phyloP scores from a whole-genome alignment of 1,139 yeast genomes.

The Kodamaea fungicola region DNA sequence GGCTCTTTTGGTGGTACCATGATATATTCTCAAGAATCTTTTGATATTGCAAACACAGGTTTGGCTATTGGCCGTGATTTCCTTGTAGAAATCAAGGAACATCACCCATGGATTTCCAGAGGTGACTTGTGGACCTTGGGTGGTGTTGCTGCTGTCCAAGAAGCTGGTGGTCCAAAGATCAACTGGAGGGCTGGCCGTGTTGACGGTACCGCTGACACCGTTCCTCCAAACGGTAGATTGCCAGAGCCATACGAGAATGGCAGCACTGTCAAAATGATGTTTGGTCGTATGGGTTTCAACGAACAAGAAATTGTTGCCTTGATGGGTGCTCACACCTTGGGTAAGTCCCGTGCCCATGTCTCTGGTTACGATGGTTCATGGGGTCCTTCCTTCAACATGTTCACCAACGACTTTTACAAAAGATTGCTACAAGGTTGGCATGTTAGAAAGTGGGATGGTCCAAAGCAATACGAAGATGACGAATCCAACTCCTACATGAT shows the following conservation, averaged over 20 bases:
- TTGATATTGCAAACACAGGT: constrained; percentile 76
- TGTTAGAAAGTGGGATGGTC: constrained; percentile 69
- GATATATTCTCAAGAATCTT: constrained; percentile 62
- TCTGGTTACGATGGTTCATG: constrained; percentile 92
- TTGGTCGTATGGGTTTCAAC: constrained; percentile 65
- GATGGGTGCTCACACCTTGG: constrained; percentile 86
- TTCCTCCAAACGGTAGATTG: constrained; percentile 69
- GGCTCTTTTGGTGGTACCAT: constrained; percentile 87
- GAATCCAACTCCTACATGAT: constrained; percentile 79
- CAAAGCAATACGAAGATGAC: constrained; percentile 72
- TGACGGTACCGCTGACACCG: constrained; percentile 40
- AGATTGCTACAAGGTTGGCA: constrained; percentile 78
- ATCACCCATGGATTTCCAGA: constrained; percentile 74
- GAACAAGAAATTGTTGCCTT: constrained; percentile 85
- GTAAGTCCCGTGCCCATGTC: constrained; percentile 63
- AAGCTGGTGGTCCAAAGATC: constrained; percentile 80
- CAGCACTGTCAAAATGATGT: constrained; percentile 62
- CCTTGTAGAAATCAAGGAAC: constrained; percentile 53
- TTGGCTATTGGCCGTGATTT: constrained; percentile 64
- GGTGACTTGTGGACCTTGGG: constrained; percentile 90
- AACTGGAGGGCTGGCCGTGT: constrained; percentile 85
- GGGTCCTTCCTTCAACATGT: constrained; percentile 85
- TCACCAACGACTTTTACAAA: constrained; percentile 78
- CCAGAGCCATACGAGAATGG: constrained; percentile 80
- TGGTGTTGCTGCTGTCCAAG: constrained; percentile 85